Evolutionary conservation across 768 basidiomycete species (phyloP), one percentile per base, ranked within the genome.

Genomic region (Russula brevipes): DNA sequence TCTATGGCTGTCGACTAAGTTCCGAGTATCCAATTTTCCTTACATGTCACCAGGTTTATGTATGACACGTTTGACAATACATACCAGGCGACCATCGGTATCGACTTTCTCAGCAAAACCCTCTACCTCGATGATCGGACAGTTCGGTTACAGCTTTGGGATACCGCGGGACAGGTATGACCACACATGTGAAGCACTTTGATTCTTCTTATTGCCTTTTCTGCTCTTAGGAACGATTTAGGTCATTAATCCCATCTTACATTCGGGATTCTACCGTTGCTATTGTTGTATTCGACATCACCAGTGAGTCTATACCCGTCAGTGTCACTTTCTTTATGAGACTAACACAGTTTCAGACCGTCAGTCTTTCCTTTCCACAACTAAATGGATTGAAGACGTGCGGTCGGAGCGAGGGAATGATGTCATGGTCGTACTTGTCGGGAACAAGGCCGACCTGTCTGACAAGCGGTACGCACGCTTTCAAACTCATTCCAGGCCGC

Each of bases 31-130:
- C 36, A 51, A 31, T 56, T 53, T 35, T 45, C 24, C 9, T 65
- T 61, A 45, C 35, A 17, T 33, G 39, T 38, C 31, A 45, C 33
- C 68, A 95, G 92, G 77, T 91, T 91, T 74, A 95, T 98, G 97
- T 99, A 99, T 74, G 97, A 99, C 77, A 98, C 97, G 0, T 99
- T 99, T 75, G 97, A 99, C 81, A 98, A 98, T 76, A 98, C 96
- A 49, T 99, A 99, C 75, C 92, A 94, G 73, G 94, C 94, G 19
- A 96, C 94, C 10, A 96, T 96, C 72, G 94, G 96, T 61, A 99
- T 99, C 76, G 97, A 99, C 78, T 99, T 99, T 75, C 80, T 99
- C 76, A 96, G 94, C 79, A 99, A 99, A 81, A 98, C 97, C 0
- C 96, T 99, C 93, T 99, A 99, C 76, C 82, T 98, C 61, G 97